phyloP scores from a whole-genome alignment of 2,329 filamentous ascomycete species.

The Trichoderma sp. region DNA sequence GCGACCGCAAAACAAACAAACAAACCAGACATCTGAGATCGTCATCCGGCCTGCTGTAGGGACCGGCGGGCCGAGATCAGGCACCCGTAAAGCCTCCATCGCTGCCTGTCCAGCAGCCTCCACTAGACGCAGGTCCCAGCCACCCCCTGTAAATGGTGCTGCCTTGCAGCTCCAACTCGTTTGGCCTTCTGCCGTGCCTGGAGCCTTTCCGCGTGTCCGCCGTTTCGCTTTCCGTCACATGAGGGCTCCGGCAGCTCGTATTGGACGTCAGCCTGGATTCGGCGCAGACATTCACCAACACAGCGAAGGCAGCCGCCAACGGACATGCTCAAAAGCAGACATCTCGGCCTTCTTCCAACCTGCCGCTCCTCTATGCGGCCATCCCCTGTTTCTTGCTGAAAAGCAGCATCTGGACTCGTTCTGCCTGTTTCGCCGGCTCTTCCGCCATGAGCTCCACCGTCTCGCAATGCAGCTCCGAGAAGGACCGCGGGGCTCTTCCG shows the following conservation, averaged over 20 bases:
- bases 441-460: constrained; percentile 7
- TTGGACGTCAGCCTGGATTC: not conserved
- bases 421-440: not conserved
- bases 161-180: constrained; percentile 16
- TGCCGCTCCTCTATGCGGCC: not conserved
- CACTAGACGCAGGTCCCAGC: constrained; percentile 5
- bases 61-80: constrained; percentile 5
- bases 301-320: constrained; percentile 5
- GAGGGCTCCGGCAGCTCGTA: constrained; percentile 1
- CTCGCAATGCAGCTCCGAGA: constrained; percentile 5
- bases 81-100: constrained; percentile 18
- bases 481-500: constrained; percentile 1
- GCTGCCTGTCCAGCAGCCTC: constrained; percentile 14
- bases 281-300: not conserved
- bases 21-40: not conserved
- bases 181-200: constrained; percentile 7
- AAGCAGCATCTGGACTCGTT: not conserved
- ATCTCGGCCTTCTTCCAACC: not conserved
- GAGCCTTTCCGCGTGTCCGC: not conserved
- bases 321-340: constrained; percentile 1
- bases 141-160: constrained; percentile 16
- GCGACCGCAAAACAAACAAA: not conserved
- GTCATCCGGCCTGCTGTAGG: not conserved
- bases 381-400: not conserved
- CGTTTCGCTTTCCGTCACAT: constrained; percentile 1